Conservation (phyloP, 2,329 filamentous ascomycete species). For the Fusarium sp. region DNA sequence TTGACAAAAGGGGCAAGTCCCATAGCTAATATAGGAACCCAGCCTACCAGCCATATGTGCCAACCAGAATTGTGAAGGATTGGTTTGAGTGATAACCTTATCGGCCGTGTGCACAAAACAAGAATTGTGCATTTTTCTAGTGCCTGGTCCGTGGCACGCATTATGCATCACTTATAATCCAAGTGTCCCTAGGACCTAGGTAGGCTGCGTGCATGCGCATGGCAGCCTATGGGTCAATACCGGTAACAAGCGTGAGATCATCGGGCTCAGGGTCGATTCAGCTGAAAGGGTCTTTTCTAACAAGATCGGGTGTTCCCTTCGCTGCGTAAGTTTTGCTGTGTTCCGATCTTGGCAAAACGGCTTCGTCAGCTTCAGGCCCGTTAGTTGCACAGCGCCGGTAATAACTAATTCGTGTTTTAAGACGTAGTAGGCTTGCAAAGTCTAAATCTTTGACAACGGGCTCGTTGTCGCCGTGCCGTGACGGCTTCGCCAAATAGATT, state of each 20-base stretch:
- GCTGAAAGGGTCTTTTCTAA: slow-evolving; percentile 10
- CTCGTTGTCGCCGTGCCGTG: neutral
- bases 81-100: slow-evolving; percentile 33
- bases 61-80: slow-evolving; percentile 14
- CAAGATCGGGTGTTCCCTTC: slow-evolving; percentile 8
- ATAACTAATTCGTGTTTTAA: neutral
- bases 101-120: slow-evolving; percentile 25
- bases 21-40: slow-evolving; percentile 41
- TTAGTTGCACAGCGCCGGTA: neutral
- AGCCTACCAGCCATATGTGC: slow-evolving; percentile 24
- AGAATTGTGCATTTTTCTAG: slow-evolving; percentile 19
- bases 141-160: neutral
- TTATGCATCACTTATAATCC: no score
- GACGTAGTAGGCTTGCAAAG: neutral
- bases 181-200: neutral
- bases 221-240: neutral
- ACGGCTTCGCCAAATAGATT: slow-evolving; percentile 10
- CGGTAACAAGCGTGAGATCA: slow-evolving; percentile 12
- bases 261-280: slow-evolving; percentile 18
- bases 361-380: neutral
- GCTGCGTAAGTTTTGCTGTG: neutral
- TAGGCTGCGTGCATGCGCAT: no score
- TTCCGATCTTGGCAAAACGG: slow-evolving; percentile 1
- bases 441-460: neutral
- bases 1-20: slow-evolving; percentile 34